Conservation (phyloP, 176 grass and related monocot species). For the Avena insularis region DNA sequence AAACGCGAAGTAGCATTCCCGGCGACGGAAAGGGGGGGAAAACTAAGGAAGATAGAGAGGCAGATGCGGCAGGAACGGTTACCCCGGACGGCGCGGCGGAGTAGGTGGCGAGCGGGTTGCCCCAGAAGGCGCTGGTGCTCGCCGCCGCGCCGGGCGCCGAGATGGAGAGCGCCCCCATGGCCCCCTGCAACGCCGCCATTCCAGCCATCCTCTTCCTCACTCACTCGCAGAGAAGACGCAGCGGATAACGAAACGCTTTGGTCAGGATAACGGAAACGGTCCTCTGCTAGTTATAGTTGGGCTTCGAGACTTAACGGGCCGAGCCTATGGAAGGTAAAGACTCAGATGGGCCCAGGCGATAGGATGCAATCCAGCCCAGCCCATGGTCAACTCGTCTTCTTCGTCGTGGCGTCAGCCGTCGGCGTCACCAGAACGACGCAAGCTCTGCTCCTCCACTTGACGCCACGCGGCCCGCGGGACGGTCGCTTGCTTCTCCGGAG, state of each 20-base stretch:
- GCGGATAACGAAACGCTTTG: conserved; percentile 26
- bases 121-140: conserved; percentile 52
- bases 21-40: neutral
- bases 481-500: neutral
- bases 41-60: neutral
- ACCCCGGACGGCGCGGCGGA: conserved; percentile 42
- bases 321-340: neutral
- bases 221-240: neutral
- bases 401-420: conserved; percentile 5
- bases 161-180: conserved; percentile 53
- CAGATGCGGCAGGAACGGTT: neutral
- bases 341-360: neutral
- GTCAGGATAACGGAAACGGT: neutral
- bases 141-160: conserved; percentile 20
- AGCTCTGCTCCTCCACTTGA: neutral
- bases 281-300: conserved; percentile 11
- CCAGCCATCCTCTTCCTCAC: conserved; percentile 44
- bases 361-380: neutral
- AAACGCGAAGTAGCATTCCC: neutral
- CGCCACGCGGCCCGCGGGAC: neutral
- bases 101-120: conserved; percentile 43
- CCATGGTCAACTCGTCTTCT: neutral
- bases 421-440: neutral
- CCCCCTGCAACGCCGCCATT: conserved; percentile 55
- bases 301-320: neutral